Evolutionary conservation across 2,329 filamentous ascomycete species (phyloP).

Genomic region (Lachnellula arida): DNA sequence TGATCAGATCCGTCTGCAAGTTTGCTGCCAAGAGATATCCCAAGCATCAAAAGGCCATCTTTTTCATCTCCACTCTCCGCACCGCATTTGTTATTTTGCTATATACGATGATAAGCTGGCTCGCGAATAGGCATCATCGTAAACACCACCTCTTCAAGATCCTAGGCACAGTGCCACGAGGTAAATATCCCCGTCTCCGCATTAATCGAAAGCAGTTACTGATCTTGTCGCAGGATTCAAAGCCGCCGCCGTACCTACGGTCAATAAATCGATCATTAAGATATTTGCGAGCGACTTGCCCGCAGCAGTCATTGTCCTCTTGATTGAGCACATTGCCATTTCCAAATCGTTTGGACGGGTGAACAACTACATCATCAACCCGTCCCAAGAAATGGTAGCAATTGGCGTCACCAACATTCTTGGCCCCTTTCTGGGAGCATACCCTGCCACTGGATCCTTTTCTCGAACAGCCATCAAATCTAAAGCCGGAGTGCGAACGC

Average conservation of each 20-base stretch:
- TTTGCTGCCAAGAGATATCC: conserved; percentile 65
- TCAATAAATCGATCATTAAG: conserved; percentile 62
- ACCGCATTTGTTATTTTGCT: conserved; percentile 88
- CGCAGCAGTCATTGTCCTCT: conserved; percentile 83
- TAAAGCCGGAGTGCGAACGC: conserved; percentile 90
- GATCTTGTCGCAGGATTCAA: conserved; percentile 60
- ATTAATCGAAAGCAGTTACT: neutral
- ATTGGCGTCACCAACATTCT: conserved; percentile 89
- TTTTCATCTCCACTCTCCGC: conserved; percentile 86
- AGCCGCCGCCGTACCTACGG: conserved; percentile 65
- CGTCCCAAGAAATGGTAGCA: conserved; percentile 91
- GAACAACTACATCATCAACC: conserved; percentile 94
- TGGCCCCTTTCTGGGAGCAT: conserved; percentile 86
- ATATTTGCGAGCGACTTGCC: conserved; percentile 71
- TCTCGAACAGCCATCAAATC: conserved; percentile 95
- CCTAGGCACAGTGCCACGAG: conserved; percentile 72
- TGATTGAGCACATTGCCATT: conserved; percentile 96
- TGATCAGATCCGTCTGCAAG: conserved; percentile 63
- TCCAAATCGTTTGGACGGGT: conserved; percentile 94
- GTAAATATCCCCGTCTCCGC: conserved; percentile 34
- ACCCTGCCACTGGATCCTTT: conserved; percentile 92
- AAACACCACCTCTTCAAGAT: conserved; percentile 67
- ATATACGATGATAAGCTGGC: conserved; percentile 86
- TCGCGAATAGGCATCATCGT: conserved; percentile 67
- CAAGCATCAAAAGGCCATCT: conserved; percentile 66